These are phyloP conservation scores for Pisolithus orientalis DNA, from an alignment of 768 basidiomycete species.

Conservation along the genomic window DNA sequence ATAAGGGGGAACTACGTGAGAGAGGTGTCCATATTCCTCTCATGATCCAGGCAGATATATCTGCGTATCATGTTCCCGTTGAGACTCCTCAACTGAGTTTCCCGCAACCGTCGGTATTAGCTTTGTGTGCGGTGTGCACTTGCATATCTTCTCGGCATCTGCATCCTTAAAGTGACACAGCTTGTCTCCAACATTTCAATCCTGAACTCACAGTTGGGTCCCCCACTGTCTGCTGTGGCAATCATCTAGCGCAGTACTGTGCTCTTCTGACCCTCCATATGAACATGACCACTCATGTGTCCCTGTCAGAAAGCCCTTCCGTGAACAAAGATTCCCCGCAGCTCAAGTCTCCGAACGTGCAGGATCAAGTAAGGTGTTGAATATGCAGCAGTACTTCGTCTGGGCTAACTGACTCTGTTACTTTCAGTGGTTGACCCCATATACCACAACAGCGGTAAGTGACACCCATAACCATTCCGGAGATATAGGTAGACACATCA, in stretches of 20 bases:
- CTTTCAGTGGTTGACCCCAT: not conserved
- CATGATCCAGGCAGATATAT: constrained; percentile 92
- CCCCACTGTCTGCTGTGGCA: constrained; percentile 53
- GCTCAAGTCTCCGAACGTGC: constrained; percentile 13
- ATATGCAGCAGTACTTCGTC: not conserved
- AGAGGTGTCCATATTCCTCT: constrained; percentile 63
- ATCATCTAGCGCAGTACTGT: constrained; percentile 28
- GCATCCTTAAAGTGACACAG: too few relatives aligned
- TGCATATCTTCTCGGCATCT: too few relatives aligned
- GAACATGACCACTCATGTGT: not conserved
- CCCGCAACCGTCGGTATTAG: constrained; percentile 49
- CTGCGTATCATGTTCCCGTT: constrained; percentile 70
- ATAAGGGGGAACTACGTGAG: constrained; percentile 38
- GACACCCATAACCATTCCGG: too few relatives aligned
- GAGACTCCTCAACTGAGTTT: constrained; percentile 85
- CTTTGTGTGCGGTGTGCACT: too few relatives aligned
- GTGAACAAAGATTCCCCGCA: too few relatives aligned
- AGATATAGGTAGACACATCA: too few relatives aligned
- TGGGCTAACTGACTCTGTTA: not conserved
- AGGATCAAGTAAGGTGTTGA: constrained; percentile 50
- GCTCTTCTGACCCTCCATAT: not conserved
- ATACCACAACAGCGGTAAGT: too few relatives aligned
- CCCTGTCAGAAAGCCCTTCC: too few relatives aligned
- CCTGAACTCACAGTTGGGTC: constrained; percentile 54
- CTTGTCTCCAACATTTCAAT: constrained; percentile 24